Conservation (phyloP, 306 rosid species). For the Gastrolobium bilobum region DNA sequence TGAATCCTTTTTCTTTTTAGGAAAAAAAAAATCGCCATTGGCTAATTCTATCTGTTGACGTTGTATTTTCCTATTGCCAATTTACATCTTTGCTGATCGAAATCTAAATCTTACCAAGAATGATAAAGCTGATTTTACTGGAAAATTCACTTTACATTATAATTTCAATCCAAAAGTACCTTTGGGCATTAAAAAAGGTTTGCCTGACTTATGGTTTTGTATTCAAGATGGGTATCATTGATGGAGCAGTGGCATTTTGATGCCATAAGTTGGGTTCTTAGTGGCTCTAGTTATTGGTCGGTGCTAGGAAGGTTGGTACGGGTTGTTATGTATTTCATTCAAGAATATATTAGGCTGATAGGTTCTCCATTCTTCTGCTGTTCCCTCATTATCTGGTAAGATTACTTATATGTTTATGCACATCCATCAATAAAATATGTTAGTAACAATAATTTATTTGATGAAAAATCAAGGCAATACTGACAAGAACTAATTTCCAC, state of each 20-base stretch:
- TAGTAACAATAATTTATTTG: not conserved
- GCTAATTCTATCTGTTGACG: conserved; percentile 44
- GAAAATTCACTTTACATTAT: conserved; percentile 51
- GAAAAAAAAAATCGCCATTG: not conserved
- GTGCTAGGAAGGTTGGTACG: conserved; percentile 69
- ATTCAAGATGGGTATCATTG: conserved; percentile 55
- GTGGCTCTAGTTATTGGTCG: conserved; percentile 60
- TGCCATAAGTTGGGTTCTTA: conserved; percentile 51
- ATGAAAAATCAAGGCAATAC: not conserved
- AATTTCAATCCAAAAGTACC: conserved; percentile 65
- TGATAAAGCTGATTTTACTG: conserved; percentile 59
- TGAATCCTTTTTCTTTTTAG: not conserved
- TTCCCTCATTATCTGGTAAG: conserved; percentile 63
- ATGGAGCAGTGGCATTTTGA: conserved; percentile 60
- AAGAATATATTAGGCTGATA: conserved; percentile 61
- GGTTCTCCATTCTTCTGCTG: conserved; percentile 61
- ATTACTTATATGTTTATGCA: not conserved
- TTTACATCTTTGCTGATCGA: conserved; percentile 59
- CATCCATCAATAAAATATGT: not conserved
- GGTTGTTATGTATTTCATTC: conserved; percentile 58
- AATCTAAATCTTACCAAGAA: conserved; percentile 56
- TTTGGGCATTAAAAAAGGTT: conserved; percentile 71
- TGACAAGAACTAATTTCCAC: conserved; percentile 6
- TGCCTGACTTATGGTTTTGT: not conserved
- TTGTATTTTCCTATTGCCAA: conserved; percentile 55